Conservation (phyloP, 495 filamentous ascomycete species). For the Penicillium soppii region DNA sequence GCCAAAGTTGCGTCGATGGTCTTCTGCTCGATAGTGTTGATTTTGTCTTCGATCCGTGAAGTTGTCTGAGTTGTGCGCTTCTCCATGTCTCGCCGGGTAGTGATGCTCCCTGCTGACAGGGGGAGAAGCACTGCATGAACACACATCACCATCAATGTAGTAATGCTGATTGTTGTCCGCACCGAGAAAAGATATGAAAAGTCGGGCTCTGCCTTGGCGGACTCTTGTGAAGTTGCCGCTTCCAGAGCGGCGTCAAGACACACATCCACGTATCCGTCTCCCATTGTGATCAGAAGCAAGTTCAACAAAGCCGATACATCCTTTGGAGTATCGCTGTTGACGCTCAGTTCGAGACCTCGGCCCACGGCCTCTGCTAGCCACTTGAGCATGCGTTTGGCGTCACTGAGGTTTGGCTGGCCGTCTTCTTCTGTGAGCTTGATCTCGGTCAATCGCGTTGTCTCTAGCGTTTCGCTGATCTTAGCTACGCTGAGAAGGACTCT, state of each 20-base stretch:
- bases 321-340: conserved; percentile 84
- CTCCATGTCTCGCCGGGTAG: conserved; percentile 86
- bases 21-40: conserved; percentile 80
- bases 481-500: conserved; percentile 83
- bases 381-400: conserved; percentile 92
- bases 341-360: conserved; percentile 84
- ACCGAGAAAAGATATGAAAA: conserved; percentile 77
- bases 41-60: conserved; percentile 81
- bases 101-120: conserved; percentile 82
- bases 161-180: conserved; percentile 80
- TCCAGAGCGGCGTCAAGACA: conserved; percentile 85
- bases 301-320: conserved; percentile 86
- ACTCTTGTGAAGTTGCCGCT: conserved; percentile 70
- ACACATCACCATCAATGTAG: conserved; percentile 88
- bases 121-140: conserved; percentile 89
- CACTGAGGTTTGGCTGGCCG: conserved; percentile 76
- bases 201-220: conserved; percentile 80
- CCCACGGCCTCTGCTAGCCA: conserved; percentile 97
- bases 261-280: conserved; percentile 91
- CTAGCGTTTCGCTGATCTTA: conserved; percentile 57
- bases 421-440: conserved; percentile 90
- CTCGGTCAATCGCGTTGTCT: conserved; percentile 56
- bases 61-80: conserved; percentile 72
- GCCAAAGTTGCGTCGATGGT: conserved; percentile 80
- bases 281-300: conserved; percentile 84